These are phyloP conservation scores for Fusarium sp. DNA, from an alignment of 2,329 filamentous ascomycete species.

Conservation along the genomic window DNA sequence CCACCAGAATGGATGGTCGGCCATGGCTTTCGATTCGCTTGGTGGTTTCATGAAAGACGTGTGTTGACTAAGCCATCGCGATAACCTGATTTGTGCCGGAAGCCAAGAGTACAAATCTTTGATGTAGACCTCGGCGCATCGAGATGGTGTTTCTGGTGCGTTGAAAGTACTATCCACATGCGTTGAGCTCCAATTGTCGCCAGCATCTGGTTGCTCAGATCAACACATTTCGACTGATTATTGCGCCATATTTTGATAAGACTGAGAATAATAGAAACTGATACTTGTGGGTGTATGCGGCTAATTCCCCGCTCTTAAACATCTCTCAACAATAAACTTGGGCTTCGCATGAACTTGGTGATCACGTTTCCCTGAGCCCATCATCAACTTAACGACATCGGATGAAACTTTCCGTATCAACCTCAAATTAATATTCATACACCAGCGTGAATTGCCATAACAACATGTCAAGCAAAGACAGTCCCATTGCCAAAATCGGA, in stretches of 20 bases:
- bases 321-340: background rate
- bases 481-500: constrained; percentile 49
- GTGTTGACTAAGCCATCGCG: background rate
- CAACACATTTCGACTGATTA: background rate
- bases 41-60: background rate
- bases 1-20: constrained; percentile 14
- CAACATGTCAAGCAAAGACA: constrained; percentile 7
- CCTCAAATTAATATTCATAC: background rate
- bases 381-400: background rate
- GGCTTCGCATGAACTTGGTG: background rate
- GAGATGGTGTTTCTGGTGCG: background rate
- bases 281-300: background rate
- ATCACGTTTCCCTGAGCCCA: background rate
- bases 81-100: background rate
- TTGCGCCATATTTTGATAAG: background rate
- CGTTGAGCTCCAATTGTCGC: background rate
- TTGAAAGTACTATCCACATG: background rate
- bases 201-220: background rate
- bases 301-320: background rate
- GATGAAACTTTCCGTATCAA: background rate
- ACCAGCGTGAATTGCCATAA: background rate
- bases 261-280: background rate
- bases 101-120: background rate
- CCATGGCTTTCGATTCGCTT: constrained; percentile 1
- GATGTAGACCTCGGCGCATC: background rate